phyloP scores from a whole-genome alignment of 805 yeast genomes.

The Metschnikowia sp. region DNA sequence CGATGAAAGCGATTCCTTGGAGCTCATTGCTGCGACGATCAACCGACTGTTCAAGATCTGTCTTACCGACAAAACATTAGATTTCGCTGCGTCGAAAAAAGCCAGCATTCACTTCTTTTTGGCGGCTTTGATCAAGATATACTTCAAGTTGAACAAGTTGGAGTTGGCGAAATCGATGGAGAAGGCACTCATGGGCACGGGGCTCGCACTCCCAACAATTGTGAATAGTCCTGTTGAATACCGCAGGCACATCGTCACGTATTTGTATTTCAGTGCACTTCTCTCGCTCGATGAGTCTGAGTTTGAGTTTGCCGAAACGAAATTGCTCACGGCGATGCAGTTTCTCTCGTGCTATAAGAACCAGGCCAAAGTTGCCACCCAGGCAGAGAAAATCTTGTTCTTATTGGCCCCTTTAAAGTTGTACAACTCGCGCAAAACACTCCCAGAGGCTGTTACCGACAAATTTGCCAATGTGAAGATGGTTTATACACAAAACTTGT shows the following conservation, averaged over 20 bases:
- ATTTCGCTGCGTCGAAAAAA: constrained; percentile 47
- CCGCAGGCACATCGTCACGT: constrained; percentile 42
- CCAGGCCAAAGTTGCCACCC: constrained; percentile 22
- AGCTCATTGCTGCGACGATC: constrained; percentile 58
- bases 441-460: constrained; percentile 46
- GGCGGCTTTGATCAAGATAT: constrained; percentile 64
- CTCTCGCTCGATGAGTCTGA: constrained; percentile 65
- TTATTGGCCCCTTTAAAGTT: constrained; percentile 64
- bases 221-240: constrained; percentile 36
- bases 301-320: constrained; percentile 46
- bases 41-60: constrained; percentile 75
- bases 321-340: constrained; percentile 50
- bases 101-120: constrained; percentile 68
- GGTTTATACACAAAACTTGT: constrained; percentile 45
- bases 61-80: constrained; percentile 71
- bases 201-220: constrained; percentile 47
- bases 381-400: constrained; percentile 47
- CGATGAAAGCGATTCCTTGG: constrained; percentile 25
- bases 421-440: constrained; percentile 37
- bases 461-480: constrained; percentile 38
- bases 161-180: constrained; percentile 75
- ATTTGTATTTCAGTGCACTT: constrained; percentile 66
- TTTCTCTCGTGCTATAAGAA: constrained; percentile 25
- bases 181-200: constrained; percentile 59
- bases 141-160: constrained; percentile 60